Evolutionary conservation across 768 basidiomycete species (phyloP).

Genomic region (Leccinum boreale): DNA sequence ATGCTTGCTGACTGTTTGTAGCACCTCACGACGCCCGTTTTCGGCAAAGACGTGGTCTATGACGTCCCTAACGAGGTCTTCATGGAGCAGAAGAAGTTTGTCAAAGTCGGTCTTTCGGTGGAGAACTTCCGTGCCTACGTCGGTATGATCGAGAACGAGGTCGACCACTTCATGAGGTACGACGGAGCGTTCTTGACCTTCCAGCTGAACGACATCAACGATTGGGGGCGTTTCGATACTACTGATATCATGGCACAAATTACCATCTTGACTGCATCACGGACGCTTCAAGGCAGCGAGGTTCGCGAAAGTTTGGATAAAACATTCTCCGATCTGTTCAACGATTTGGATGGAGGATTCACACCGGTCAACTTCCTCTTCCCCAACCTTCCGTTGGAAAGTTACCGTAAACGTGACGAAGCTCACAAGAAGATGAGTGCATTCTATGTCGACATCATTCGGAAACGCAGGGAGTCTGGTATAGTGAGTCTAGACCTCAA

Average conservation of each 20-base stretch:
- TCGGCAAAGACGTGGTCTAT: conserved; percentile 97
- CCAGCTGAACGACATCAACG: conserved; percentile 63
- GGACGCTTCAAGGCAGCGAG: conserved; percentile 92
- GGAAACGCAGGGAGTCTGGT: conserved; percentile 56
- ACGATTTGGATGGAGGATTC: conserved; percentile 93
- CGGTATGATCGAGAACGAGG: conserved; percentile 75
- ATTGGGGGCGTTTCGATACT: conserved; percentile 78
- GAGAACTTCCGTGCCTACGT: conserved; percentile 89
- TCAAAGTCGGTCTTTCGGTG: conserved; percentile 91
- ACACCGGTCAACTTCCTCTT: conserved; percentile 95
- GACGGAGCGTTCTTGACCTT: conserved; percentile 62
- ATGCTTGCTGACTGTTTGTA: conserved; percentile 28
- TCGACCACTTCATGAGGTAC: conserved; percentile 63
- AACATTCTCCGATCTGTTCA: conserved; percentile 78
- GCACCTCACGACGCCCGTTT: conserved; percentile 92
- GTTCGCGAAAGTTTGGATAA: conserved; percentile 78
- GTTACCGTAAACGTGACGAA: conserved; percentile 82
- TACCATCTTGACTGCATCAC: conserved; percentile 90
- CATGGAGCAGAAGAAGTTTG: conserved; percentile 99
- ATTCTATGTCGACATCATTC: conserved; percentile 87
- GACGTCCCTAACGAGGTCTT: conserved; percentile 94
- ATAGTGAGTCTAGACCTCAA: conserved; percentile 32
- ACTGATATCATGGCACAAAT: conserved; percentile 78
- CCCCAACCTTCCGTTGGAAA: conserved; percentile 87
- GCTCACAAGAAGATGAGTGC: conserved; percentile 93